Conservation (phyloP, 768 basidiomycete genomes). For the Tulasnella sp. region DNA sequence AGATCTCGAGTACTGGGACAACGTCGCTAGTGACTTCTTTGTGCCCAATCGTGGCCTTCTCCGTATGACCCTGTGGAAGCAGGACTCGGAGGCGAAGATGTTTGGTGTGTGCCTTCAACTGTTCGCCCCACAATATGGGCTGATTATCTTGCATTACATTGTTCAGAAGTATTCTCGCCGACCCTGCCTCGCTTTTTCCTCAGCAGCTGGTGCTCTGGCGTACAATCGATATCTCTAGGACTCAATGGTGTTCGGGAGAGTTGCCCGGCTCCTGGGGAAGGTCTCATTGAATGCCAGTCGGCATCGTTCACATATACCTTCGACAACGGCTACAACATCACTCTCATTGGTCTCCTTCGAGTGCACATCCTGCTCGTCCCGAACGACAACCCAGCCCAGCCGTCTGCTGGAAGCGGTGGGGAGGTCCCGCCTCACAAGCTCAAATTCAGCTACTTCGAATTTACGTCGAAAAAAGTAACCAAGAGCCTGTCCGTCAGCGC, state of each 20-base stretch:
- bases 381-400: constrained; percentile 20
- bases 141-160: neutral
- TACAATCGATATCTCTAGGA: constrained; percentile 69
- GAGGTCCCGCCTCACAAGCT: constrained; percentile 27
- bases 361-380: constrained; percentile 42
- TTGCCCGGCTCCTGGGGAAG: constrained; percentile 34
- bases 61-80: constrained; percentile 82
- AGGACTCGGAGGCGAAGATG: constrained; percentile 74
- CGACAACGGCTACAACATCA: constrained; percentile 66
- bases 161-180: constrained; percentile 62
- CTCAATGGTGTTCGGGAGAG: constrained; percentile 64
- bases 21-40: constrained; percentile 57
- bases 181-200: constrained; percentile 78
- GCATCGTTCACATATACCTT: constrained; percentile 79
- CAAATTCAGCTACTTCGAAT: constrained; percentile 63
- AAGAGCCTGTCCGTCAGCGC: constrained; percentile 60
- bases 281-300: constrained; percentile 54
- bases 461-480: constrained; percentile 61
- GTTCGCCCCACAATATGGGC: neutral
- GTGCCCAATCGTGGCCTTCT: constrained; percentile 49
- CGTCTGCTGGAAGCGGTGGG: constrained; percentile 16
- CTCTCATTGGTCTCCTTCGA: constrained; percentile 60
- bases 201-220: constrained; percentile 74
- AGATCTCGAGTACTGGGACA: constrained; percentile 45
- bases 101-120: constrained; percentile 46